Base-by-base conservation (phyloP, 495 filamentous ascomycete species). In the Penicillium maclennaniae region DNA sequence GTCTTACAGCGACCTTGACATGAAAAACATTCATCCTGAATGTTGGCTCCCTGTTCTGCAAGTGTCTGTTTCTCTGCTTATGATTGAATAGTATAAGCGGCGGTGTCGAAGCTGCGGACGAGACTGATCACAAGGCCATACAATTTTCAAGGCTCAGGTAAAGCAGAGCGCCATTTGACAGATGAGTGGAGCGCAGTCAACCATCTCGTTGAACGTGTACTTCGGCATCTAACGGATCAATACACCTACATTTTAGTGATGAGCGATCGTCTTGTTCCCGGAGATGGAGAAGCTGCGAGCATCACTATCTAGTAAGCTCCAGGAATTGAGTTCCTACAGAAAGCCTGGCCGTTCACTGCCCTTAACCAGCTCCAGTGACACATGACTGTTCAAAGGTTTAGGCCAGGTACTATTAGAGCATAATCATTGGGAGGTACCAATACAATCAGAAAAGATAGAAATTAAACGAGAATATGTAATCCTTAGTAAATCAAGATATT, bases 21-120 rank as follows among this genome's bases (percentile, higher is more conserved):
- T 79, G 73, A 43, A 81, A 83, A 4, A 53, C 67, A 14, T 73
- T 74, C n/a, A 76, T 59, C 57, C 77, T 75, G 43, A 75, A 81
- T 25, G 51, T 62, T 23, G 76, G 64, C 5, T 77, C 73, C 6
- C 59, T 51, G 36, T 58, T 70, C 43, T 75, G 77, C 66, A 67
- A 76, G 31, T 69, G 71, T 6, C 69, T 53, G 45, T 76, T 74
- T 51, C 74, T 76, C 23, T 79, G 62, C 41, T 77, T 79, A 34
- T 62, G 66, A 0, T 75, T 76, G 0, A 77, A 77, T 76, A 26
- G 54, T 61, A 53, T 65, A 42, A 17, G 55, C 58, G 15, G 21
- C 31, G 49, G 73, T 62, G 55, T 66, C 49, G 1, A 71, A 45
- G 40, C 49, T 60, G 45, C 66, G 70, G 10, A 70, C 44, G 9